Conservation (phyloP, 352 stramenopile genomes). For the Globisporangium parvum region DNA sequence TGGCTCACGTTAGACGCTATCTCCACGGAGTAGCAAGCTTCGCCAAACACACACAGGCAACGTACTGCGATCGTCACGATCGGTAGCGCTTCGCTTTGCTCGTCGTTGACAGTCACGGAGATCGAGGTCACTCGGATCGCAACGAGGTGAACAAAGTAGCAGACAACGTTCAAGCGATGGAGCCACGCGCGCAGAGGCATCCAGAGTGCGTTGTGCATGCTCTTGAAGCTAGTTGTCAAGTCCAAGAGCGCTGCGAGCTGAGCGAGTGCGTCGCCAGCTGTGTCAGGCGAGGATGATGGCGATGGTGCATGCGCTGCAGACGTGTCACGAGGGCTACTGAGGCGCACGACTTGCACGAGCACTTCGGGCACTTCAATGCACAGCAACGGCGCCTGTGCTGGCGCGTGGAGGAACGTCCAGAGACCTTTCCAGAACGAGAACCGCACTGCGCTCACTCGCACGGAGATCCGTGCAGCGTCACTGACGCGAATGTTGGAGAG, state of each 20-base stretch:
- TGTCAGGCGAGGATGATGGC: not conserved
- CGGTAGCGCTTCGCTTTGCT: conserved; percentile 1
- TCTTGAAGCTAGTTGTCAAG: conserved; percentile 20
- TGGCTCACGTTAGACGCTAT: conserved; percentile 2
- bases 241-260: conserved; percentile 14
- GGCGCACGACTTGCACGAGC: conserved; percentile 23
- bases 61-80: conserved; percentile 11
- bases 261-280: not conserved
- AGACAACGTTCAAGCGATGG: conserved; percentile 29
- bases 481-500: conserved; percentile 44
- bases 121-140: conserved; percentile 24
- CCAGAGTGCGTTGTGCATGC: conserved; percentile 37
- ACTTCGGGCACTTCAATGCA: conserved; percentile 32
- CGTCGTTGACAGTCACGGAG: conserved; percentile 26
- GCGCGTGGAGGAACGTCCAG: conserved; percentile 42
- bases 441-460: conserved; percentile 29
- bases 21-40: not conserved
- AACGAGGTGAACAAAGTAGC: conserved; percentile 28
- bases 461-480: conserved; percentile 28
- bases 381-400: conserved; percentile 34
- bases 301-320: not conserved
- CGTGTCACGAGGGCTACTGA: not conserved
- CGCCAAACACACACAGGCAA: conserved; percentile 4
- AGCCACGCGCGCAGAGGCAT: conserved; percentile 25
- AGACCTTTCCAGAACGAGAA: conserved; percentile 51